These are phyloP conservation scores for Hygrophorus russula DNA, from an alignment of 768 basidiomycete species.

Conservation along the genomic window DNA sequence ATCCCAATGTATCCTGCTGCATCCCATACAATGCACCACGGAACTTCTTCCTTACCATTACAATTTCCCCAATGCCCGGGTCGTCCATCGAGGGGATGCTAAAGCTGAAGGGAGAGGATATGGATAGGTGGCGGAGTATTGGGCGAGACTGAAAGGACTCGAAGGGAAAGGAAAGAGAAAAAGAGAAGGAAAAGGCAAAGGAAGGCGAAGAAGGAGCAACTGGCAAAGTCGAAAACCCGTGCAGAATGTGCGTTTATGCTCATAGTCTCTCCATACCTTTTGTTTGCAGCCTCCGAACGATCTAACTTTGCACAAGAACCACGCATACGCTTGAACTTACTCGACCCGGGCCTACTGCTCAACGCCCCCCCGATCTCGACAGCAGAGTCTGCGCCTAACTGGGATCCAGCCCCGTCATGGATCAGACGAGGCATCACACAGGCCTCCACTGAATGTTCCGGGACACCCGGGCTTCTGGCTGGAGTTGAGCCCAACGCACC, in stretches of 20 bases:
- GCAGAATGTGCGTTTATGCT: constrained; percentile 29
- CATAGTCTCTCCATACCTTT: background rate
- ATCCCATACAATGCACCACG: constrained; percentile 48
- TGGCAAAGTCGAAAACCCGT: constrained; percentile 27
- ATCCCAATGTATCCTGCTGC: constrained; percentile 38
- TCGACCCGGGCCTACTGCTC: constrained; percentile 33
- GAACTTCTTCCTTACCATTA: constrained; percentile 69
- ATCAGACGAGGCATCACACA: constrained; percentile 3
- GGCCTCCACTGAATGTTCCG: constrained; percentile 21
- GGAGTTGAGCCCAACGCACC: no score
- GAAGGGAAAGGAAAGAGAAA: constrained; percentile 41
- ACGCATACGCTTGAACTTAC: constrained; percentile 54
- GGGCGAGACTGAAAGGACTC: constrained; percentile 64
- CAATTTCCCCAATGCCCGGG: constrained; percentile 55
- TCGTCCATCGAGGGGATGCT: constrained; percentile 35
- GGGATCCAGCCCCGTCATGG: constrained; percentile 11
- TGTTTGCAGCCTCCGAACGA: constrained; percentile 33
- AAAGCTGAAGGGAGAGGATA: constrained; percentile 30
- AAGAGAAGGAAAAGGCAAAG: constrained; percentile 27
- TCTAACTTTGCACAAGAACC: constrained; percentile 19
- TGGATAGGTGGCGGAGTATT: constrained; percentile 76
- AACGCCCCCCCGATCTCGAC: constrained; percentile 14
- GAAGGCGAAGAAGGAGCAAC: constrained; percentile 29
- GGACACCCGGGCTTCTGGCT: no score
- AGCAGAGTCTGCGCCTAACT: constrained; percentile 6